Conservation (phyloP, 495 filamentous ascomycete species). For the Aspergillus incahuasiensis region DNA sequence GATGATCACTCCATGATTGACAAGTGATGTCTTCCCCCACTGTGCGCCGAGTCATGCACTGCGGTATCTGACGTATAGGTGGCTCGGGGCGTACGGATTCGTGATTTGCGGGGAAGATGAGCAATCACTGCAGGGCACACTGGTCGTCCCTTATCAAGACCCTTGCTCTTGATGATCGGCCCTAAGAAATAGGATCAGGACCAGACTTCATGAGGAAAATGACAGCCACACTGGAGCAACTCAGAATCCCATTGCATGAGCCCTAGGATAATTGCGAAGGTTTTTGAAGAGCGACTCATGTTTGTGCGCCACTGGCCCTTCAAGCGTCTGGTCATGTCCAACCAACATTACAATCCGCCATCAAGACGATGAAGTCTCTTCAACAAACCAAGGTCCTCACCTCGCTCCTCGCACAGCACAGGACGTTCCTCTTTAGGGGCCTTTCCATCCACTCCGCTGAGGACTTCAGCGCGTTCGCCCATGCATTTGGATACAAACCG, state of each 20-base stretch:
- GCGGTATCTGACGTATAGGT: background rate
- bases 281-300: too few relatives aligned
- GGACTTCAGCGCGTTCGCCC: constrained; percentile 49
- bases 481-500: constrained; percentile 49
- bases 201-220: background rate
- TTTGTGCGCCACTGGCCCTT: constrained; percentile 43
- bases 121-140: background rate
- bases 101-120: constrained; percentile 6
- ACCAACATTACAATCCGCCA: constrained; percentile 27
- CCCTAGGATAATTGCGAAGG: background rate
- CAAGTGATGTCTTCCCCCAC: too few relatives aligned
- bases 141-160: background rate
- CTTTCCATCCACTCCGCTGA: constrained; percentile 31
- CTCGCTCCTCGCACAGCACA: constrained; percentile 52
- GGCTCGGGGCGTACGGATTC: background rate
- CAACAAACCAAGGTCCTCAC: constrained; percentile 54
- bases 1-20: background rate
- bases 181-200: too few relatives aligned
- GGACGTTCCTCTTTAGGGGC: constrained; percentile 30
- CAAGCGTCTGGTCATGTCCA: constrained; percentile 14
- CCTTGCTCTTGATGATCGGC: too few relatives aligned
- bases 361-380: constrained; percentile 27
- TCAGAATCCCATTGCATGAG: background rate
- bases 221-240: background rate
- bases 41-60: too few relatives aligned